These are phyloP conservation scores for Russula emetica DNA, from an alignment of 768 basidiomycete species.

Conservation along the genomic window DNA sequence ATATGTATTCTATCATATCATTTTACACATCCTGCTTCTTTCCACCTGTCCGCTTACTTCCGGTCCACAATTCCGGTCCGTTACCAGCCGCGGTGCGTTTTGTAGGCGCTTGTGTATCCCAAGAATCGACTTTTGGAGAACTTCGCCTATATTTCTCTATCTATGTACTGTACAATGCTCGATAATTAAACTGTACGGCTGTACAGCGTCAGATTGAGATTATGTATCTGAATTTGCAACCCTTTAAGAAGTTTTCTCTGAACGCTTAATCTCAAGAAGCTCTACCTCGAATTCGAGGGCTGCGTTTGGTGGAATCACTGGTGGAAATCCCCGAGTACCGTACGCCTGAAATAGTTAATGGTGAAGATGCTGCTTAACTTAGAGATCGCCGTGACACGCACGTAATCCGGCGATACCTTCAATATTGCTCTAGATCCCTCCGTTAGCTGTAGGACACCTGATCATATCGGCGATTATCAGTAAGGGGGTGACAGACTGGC, in stretches of 20 bases:
- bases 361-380: neutral
- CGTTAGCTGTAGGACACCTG: conserved; percentile 73
- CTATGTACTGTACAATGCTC: conserved; percentile 17
- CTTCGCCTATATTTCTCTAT: conserved; percentile 9
- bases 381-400: conserved; percentile 38
- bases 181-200: neutral
- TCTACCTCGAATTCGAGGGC: conserved; percentile 81
- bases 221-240: neutral
- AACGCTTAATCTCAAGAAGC: conserved; percentile 57
- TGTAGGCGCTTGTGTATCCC: conserved; percentile 1
- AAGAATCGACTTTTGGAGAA: neutral
- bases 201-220: neutral
- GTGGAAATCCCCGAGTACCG: conserved; percentile 66
- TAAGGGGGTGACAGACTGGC: neutral
- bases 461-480: conserved; percentile 18
- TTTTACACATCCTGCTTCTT: conserved; percentile 9
- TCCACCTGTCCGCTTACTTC: neutral
- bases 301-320: conserved; percentile 70
- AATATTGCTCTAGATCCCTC: conserved; percentile 67
- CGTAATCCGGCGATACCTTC: conserved; percentile 67
- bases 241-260: conserved; percentile 25
- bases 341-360: conserved; percentile 45
- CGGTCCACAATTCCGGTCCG: neutral
- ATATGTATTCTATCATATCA: conserved; percentile 24
- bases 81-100: neutral